Evolutionary conservation across 169 alveolate genomes (phyloP).

Genomic region (Plasmodium gonderi): DNA sequence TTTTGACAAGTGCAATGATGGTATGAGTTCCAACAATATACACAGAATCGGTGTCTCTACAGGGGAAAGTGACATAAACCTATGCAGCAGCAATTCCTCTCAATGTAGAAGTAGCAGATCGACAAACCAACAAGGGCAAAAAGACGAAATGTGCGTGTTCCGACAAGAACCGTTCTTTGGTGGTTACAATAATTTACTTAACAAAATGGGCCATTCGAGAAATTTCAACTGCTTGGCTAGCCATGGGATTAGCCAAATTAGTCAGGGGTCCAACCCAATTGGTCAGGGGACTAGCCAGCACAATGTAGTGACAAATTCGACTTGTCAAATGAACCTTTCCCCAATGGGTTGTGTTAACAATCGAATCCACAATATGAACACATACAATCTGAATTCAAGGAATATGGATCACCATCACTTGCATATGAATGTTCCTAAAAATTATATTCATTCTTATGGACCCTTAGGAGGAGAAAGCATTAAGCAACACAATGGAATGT

Average conservation of each 20-base stretch:
- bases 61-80: not conserved
- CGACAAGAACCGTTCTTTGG: not conserved
- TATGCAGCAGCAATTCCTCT: not conserved
- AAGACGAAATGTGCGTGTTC: not conserved
- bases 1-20: not conserved
- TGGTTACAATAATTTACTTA: not conserved
- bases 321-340: not conserved
- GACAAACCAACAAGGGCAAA: not conserved
- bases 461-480: not conserved
- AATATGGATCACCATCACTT: not conserved
- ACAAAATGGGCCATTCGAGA: not conserved
- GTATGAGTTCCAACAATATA: not conserved
- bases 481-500: not conserved
- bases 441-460: not conserved
- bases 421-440: not conserved
- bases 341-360: slow-evolving; percentile 9
- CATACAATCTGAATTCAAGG: slow-evolving; percentile 18
- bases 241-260: not conserved
- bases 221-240: not conserved
- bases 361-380: slow-evolving; percentile 6
- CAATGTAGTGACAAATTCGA: not conserved
- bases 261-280: not conserved
- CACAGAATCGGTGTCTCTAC: no score
- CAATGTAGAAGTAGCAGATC: not conserved
- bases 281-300: not conserved